A percentile compares a stretch with the other conserved stretches of the same genome.
phyloP scores from a whole-genome alignment of 371 early-diverging fungal genomes.

The Circinella minor region DNA sequence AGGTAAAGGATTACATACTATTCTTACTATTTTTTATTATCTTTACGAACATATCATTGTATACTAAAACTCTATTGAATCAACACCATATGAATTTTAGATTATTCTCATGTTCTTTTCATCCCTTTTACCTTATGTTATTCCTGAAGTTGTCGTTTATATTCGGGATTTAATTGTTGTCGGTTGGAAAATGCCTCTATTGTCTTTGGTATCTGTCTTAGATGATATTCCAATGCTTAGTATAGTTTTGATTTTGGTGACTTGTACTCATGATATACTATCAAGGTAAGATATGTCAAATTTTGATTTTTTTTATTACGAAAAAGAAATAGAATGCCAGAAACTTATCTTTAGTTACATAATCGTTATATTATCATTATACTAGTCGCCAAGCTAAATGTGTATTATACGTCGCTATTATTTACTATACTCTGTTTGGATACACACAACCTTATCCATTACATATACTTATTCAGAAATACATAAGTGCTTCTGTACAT shows the following conservation, averaged over 20 bases:
- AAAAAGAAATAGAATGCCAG: no score
- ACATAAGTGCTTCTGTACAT: neutral
- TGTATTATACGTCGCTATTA: neutral
- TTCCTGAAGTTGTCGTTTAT: slow-evolving; percentile 65
- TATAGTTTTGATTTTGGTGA: slow-evolving; percentile 3
- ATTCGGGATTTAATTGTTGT: slow-evolving; percentile 60
- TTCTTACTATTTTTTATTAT: neutral
- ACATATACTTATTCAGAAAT: neutral
- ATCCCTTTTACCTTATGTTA: slow-evolving; percentile 61
- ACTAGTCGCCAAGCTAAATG: neutral
- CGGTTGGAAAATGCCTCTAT: slow-evolving; percentile 39
- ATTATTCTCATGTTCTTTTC: slow-evolving; percentile 62
- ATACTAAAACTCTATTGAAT: no score
- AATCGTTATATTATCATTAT: neutral
- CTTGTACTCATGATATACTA: neutral
- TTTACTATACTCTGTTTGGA: neutral
- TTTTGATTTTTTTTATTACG: no score
- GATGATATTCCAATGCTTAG: slow-evolving; percentile 17
- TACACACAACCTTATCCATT: neutral
- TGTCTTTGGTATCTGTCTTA: neutral
- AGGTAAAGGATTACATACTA: neutral
- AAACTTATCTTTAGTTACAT: neutral
- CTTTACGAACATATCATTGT: neutral
- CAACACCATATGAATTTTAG: slow-evolving; percentile 4
- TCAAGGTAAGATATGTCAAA: no score